Evolutionary conservation across 495 filamentous ascomycete species (phyloP).

Genomic region (Podospora conica): DNA sequence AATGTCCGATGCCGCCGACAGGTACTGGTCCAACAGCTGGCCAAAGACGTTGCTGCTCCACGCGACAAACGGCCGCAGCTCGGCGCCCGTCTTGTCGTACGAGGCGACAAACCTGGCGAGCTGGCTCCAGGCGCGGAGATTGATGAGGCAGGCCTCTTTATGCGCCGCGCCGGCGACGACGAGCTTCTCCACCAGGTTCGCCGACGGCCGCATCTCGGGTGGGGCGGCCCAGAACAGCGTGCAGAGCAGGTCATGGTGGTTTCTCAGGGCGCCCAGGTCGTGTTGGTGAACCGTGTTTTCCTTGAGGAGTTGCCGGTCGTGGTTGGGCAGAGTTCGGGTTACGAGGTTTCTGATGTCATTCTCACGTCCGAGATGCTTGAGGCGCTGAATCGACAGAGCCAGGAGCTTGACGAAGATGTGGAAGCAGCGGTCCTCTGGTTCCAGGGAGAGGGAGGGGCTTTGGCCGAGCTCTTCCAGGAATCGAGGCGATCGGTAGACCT

Average conservation of each 20-base stretch:
- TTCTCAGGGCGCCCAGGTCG: conserved; percentile 80
- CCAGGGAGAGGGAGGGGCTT: conserved; percentile 53
- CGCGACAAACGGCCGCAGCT: conserved; percentile 53
- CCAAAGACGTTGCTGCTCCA: conserved; percentile 59
- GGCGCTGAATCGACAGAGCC: conserved; percentile 58
- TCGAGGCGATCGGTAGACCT: conserved; percentile 63
- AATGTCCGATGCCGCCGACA: conserved; percentile 43
- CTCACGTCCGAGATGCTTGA: conserved; percentile 50
- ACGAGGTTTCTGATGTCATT: conserved; percentile 74
- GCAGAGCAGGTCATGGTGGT: conserved; percentile 89
- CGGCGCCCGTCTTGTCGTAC: conserved; percentile 44
- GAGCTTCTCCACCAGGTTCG: conserved; percentile 67
- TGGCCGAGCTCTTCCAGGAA: conserved; percentile 71
- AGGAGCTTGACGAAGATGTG: conserved; percentile 88
- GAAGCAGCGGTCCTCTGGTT: conserved; percentile 75
- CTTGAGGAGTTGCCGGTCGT: conserved; percentile 79
- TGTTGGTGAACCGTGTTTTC: conserved; percentile 65
- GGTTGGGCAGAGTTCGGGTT: conserved; percentile 79
- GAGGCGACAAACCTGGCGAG: conserved; percentile 71
- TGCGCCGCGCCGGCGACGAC: conserved; percentile 77
- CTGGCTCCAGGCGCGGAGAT: conserved; percentile 71
- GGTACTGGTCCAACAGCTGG: conserved; percentile 44
- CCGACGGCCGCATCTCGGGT: conserved; percentile 57
- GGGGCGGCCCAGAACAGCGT: conserved; percentile 86
- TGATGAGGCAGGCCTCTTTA: conserved; percentile 78